Base-by-base conservation (phyloP, 352 stramenopile genomes). In the Phytophthora ramorum region DNA sequence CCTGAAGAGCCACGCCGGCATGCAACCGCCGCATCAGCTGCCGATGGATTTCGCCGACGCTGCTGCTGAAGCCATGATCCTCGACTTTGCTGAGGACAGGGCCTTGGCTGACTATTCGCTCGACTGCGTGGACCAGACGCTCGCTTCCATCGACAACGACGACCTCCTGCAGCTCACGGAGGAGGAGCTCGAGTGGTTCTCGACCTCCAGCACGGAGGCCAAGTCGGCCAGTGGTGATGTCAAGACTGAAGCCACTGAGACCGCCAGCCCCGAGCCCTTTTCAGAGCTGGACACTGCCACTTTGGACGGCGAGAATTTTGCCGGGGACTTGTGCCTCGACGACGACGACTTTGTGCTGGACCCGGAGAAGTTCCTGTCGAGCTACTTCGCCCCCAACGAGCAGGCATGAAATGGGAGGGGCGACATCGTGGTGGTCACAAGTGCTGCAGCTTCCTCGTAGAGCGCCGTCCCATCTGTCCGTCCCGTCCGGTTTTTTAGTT, bases 321-420 rank as follows among this genome's bases (percentile, higher is more conserved):
- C 64, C 4, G 9, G 48, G 20, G 75, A 85, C 35, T 59, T 78
- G 50, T 54, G 56, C 34, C 57, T 78, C 28, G 83, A 90, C 35
- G 83, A 92, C 70, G 85, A 93, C 46, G 85, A 93, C 69, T 93
- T 95, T 55, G 85, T 95, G 57, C 75, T 95, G 14, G 87, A 95
- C 70, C 87, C 87, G 2, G 83, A 95, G 63, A 93, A 93, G 62
- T 95, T 95, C 52, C 76, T 95, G 19, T 91, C 87, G 59, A 92
- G 80, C 78, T 95, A 95, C 76, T 90, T 95, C 51, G 76, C 71
- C 37, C 80, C 83, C 10, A 63, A 64, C 53, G 66, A 78, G 32
- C 44, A 69, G 49, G 52, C 57, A 58, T 74, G 48, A 75, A 53
- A 58, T 63, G 53, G 52, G 46, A 61, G 67, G 43, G 64, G 43